Evolutionary conservation across 2,329 filamentous ascomycete species (phyloP).

Genomic region (Ophiocordyceps polyrhachis-furcata): DNA sequence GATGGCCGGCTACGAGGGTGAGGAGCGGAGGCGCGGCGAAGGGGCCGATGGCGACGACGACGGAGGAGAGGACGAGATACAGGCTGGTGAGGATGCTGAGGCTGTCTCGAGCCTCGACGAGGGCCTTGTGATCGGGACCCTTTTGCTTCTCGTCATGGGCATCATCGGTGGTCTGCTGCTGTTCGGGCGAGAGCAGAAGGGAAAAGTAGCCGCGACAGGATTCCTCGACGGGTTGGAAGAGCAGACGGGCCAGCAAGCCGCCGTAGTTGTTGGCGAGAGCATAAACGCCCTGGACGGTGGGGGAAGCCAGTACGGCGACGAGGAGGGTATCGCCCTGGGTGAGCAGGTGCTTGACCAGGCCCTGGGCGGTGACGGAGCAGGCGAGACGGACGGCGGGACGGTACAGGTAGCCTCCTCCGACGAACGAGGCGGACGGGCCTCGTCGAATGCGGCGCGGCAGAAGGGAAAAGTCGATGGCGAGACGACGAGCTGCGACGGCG

Average conservation of each 20-base stretch:
- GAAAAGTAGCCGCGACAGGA: constrained; percentile 81
- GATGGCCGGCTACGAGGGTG: constrained; percentile 53
- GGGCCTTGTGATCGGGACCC: constrained; percentile 7
- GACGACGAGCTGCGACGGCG: constrained; percentile 33
- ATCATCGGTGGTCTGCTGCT: constrained; percentile 5
- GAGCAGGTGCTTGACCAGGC: constrained; percentile 75
- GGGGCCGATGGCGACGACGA: constrained; percentile 55
- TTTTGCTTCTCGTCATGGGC: background rate
- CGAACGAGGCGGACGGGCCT: constrained; percentile 18
- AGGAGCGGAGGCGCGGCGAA: constrained; percentile 56
- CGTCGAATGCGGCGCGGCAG: constrained; percentile 24
- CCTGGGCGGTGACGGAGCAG: constrained; percentile 72
- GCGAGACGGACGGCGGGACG: constrained; percentile 52
- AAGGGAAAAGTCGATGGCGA: constrained; percentile 52
- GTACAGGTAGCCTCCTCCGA: constrained; percentile 47
- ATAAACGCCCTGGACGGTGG: constrained; percentile 76
- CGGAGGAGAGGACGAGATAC: constrained; percentile 56
- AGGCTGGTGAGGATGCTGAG: constrained; percentile 47
- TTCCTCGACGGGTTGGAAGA: constrained; percentile 93
- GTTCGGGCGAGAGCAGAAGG: constrained; percentile 39
- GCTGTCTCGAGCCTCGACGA: constrained; percentile 27
- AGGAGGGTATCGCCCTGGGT: constrained; percentile 90
- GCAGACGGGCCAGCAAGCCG: constrained; percentile 65
- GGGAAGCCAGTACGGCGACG: constrained; percentile 56
- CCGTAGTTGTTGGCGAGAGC: constrained; percentile 91